Evolutionary conservation across 441 rosid genomes (phyloP).

Genomic region (Erodium trifolium): DNA sequence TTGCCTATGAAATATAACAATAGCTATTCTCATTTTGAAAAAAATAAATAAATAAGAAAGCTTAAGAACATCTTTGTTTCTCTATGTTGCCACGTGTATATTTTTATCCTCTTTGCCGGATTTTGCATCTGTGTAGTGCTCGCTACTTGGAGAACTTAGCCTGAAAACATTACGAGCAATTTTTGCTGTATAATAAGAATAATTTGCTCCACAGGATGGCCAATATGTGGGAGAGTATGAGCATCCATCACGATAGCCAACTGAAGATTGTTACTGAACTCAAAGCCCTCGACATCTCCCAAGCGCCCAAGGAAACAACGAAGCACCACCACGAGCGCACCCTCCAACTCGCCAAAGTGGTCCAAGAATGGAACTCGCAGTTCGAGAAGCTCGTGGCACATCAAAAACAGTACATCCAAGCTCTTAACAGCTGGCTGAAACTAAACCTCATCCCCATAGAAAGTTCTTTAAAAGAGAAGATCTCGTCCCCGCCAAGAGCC

Average conservation of each 20-base stretch:
- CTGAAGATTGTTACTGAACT: conserved; percentile 38
- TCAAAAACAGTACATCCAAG: conserved; percentile 50
- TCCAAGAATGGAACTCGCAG: conserved; percentile 46
- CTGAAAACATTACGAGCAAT: too few relatives aligned
- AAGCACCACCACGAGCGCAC: conserved; percentile 49
- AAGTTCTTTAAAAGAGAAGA: conserved; percentile 47
- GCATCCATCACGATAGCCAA: conserved; percentile 42
- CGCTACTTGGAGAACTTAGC: too few relatives aligned
- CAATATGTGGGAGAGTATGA: conserved; percentile 52
- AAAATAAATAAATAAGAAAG: too few relatives aligned
- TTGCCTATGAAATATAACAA: too few relatives aligned
- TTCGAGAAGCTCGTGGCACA: conserved; percentile 44
- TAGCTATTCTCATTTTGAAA: too few relatives aligned
- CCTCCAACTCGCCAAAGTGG: conserved; percentile 33
- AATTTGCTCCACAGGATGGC: conserved; percentile 37
- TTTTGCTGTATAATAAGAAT: too few relatives aligned
- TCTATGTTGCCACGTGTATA: too few relatives aligned
- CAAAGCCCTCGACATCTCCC: conserved; percentile 39
- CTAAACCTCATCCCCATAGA: conserved; percentile 59
- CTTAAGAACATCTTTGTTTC: too few relatives aligned
- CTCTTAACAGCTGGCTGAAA: conserved; percentile 54
- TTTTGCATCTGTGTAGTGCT: too few relatives aligned
- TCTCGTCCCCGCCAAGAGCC: conserved; percentile 49
- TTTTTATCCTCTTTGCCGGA: too few relatives aligned
- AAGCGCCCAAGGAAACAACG: conserved; percentile 46